These are phyloP conservation scores for Urostyla sp. DNA, from an alignment of 73 alveolate genomes.

Conservation along the genomic window DNA sequence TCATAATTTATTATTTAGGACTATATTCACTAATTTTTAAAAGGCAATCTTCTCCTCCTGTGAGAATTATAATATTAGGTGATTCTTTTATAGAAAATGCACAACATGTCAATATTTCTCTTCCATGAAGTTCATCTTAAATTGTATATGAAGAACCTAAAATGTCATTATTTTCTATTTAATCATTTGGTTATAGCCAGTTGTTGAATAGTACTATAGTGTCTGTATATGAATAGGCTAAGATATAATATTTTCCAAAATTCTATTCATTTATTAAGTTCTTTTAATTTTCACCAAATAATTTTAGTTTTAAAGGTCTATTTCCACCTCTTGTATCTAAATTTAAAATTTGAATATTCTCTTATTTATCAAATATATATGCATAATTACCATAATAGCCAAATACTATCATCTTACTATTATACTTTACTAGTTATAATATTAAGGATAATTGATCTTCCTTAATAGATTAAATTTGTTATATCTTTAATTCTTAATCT, in stretches of 20 bases:
- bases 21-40: not conserved
- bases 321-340: constrained; percentile 59
- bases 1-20: not conserved
- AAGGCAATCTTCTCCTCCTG: constrained; percentile 62
- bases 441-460: constrained; percentile 47
- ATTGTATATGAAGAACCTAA: not conserved
- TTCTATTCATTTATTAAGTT: not conserved
- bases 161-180: not conserved
- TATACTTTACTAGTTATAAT: constrained; percentile 6
- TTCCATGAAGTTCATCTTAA: constrained; percentile 41
- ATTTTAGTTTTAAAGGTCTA: constrained; percentile 45
- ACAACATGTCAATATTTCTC: constrained; percentile 44
- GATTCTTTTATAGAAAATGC: not conserved
- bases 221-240: constrained; percentile 45
- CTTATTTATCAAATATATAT: constrained; percentile 40
- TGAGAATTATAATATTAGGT: constrained; percentile 2
- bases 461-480: constrained; percentile 28
- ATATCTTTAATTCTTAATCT: constrained; percentile 1
- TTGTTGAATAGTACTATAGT: constrained; percentile 14
- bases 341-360: constrained; percentile 33
- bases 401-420: constrained; percentile 35
- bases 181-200: constrained; percentile 8
- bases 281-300: not conserved
- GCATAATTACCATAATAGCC: constrained; percentile 48
- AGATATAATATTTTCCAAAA: constrained; percentile 35